Conservation (phyloP, 495 filamentous ascomycete species). For the Tuber microsphaerosporum region DNA sequence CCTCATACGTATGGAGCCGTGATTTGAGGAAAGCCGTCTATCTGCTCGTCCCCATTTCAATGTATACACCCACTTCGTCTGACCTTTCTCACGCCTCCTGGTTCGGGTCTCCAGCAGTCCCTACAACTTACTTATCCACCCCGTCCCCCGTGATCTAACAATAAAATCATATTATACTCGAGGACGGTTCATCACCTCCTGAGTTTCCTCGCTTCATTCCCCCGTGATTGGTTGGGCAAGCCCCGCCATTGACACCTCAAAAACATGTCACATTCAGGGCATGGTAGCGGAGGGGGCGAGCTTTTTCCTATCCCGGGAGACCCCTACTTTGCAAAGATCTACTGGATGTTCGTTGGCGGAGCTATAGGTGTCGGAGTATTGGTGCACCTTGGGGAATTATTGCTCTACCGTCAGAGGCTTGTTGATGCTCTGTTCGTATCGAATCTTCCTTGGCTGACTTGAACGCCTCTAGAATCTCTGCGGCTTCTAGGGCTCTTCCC, state of each 20-base stretch:
- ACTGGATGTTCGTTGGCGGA: slow-evolving; percentile 57
- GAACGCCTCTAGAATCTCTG: slow-evolving; percentile 40
- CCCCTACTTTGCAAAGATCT: slow-evolving; percentile 50
- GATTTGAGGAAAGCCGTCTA: not conserved
- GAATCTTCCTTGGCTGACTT: slow-evolving; percentile 8
- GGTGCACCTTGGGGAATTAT: slow-evolving; percentile 48
- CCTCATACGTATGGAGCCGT: not conserved
- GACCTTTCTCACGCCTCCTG: not conserved
- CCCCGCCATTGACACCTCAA: not conserved
- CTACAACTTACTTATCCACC: not conserved
- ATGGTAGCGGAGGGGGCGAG: slow-evolving; percentile 14
- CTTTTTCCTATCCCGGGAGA: slow-evolving; percentile 19
- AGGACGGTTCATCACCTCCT: not conserved
- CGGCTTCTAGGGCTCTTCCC: slow-evolving; percentile 42
- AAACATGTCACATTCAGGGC: slow-evolving; percentile 21
- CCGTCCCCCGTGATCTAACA: not conserved
- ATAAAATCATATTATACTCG: not conserved
- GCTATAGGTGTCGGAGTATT: slow-evolving; percentile 50
- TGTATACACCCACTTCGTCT: not conserved
- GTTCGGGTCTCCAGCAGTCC: not conserved
- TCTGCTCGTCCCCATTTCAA: not conserved
- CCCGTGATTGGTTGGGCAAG: not conserved
- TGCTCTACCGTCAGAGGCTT: slow-evolving; percentile 50
- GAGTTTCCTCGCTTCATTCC: not conserved
- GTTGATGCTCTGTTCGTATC: slow-evolving; percentile 1